Base-by-base conservation (phyloP, 345 rosid genomes). In the Litchi chinensis region DNA sequence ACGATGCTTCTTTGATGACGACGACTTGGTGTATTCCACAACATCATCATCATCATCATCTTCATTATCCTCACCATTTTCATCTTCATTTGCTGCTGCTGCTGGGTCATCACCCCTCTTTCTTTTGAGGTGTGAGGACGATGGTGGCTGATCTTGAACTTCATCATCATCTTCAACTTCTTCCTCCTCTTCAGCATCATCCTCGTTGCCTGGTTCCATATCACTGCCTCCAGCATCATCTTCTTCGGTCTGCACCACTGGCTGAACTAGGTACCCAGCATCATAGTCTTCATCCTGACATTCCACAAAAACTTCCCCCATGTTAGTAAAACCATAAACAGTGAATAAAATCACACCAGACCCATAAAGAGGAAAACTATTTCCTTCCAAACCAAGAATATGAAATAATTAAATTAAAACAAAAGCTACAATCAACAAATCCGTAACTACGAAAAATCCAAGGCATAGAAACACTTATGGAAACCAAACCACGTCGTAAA, bases 211-310 rank as follows among this genome's bases (percentile, higher is more conserved):
- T 0, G 81, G 75, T 24, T 91, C 91, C 70, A 85, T 76, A 70
- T 89, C 91, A 78, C 82, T 85, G 62, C 76, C 89, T 74, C 78
- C 88, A 46, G 71, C 86, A 65, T 85, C 92, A 69, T 79, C 87
- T 70, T 82, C 91, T 79, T 83, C 91, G 4, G 81, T 82, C 79
- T 86, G 90, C 41, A 69, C 83, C 48, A 88, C 90, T 54, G 92
- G 91, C 37, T 90, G 92, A 67, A 91, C 91, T 80, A 91, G 68
- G 82, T 87, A 91, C 21, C 92, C 93, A 54, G 83, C 87, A 70
- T 86, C 93, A 0, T 75, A 82, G 62, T 87, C 95, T 76, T 89
- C 95, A 65, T 91, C 92, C 95, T 91, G 87, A 67, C 80, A 85
- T 40, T 63, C 39, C 72, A 79, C 32, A 3, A 46, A 71, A 71